Evolutionary conservation across 2,329 filamentous ascomycete genomes (phyloP).

Genomic region (Pestalotiopsis sp.): DNA sequence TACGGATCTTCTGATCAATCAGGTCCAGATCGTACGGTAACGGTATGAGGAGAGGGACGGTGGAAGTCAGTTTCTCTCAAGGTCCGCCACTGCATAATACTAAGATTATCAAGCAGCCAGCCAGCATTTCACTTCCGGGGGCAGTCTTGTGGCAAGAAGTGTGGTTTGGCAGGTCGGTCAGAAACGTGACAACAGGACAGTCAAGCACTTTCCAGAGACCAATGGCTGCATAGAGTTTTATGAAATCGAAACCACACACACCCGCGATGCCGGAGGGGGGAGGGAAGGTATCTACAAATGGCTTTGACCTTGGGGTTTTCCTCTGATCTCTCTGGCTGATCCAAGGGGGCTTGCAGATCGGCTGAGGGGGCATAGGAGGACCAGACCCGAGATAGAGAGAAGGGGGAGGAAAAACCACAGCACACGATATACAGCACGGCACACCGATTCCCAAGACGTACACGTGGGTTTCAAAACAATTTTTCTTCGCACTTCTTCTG

Average conservation of each 20-base stretch:
- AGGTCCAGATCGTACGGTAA: not conserved
- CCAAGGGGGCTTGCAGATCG: not conserved
- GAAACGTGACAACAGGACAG: not conserved
- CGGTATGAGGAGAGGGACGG: not conserved
- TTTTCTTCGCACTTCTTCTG: not conserved
- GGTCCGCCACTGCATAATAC: not conserved
- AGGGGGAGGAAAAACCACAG: not conserved
- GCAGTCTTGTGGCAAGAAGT: not conserved
- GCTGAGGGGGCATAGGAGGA: not conserved
- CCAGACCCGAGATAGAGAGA: not conserved
- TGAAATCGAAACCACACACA: conserved; percentile 3
- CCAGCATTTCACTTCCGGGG: not conserved
- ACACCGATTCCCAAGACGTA: not conserved
- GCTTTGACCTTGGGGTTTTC: not conserved
- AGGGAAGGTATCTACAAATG: not conserved
- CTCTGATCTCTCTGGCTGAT: not conserved
- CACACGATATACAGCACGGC: not conserved
- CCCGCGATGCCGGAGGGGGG: conserved; percentile 6
- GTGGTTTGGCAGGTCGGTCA: not conserved
- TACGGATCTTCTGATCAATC: not conserved
- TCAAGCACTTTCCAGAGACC: not conserved
- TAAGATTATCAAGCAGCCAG: not conserved
- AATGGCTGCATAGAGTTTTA: conserved; percentile 6
- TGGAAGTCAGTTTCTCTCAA: not conserved
- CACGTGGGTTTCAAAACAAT: not conserved